Evolutionary conservation across 139 green algal genomes (phyloP), one percentile per base, ranked within the genome.

Genomic region (Asterochloris sp.): DNA sequence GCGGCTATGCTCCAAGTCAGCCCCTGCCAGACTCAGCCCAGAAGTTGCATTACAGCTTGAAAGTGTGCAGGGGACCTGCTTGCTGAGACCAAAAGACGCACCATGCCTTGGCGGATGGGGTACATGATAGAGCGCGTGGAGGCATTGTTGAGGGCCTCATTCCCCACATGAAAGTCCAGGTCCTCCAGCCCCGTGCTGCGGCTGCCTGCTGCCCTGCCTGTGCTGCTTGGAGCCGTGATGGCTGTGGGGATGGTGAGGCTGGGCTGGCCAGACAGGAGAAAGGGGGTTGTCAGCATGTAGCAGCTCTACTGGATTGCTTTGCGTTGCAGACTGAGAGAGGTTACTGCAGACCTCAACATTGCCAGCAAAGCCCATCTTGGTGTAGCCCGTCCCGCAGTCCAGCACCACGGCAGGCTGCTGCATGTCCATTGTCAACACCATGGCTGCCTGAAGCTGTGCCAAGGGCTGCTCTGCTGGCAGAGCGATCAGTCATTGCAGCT

Each of bases 291-390:
- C 1, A 15, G 61, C 11, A 54, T 81, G 62, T 69, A 19, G 4
- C 13, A 16, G 29, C 0, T 17, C 38, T 54, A 54, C 38, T 54
- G 24, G 62, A 63, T 0, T 76, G 17, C 27, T 15, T 24, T 29
- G 12, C 0, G 10, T 29, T 69, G 27, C 62, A 61, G 9, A 64
- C 16, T 54, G 15, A 21, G 13, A 76, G 28, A 54, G 15, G 23
- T 64, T 17, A 11, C 26, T 77, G 54, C 76, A 27, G 4, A 85
- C 83, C 79, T 85, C 83, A 6, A 62, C 27, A 68, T 96, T 95
- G 15, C 91, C 90, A 11, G 91, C 88, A 29, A 94, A 95, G 1
- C 92, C 92, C 64, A 94, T 85, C 75, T 96, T 96, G 0, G 90
- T 92, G 67, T 85, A 95, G 54, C 91, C 90, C 17, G 91, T 93